Evolutionary conservation across 1,284 basidiomycete species (phyloP), one percentile per base, ranked within the genome.

Genomic region (Cutaneotrichosporon spelunceum): DNA sequence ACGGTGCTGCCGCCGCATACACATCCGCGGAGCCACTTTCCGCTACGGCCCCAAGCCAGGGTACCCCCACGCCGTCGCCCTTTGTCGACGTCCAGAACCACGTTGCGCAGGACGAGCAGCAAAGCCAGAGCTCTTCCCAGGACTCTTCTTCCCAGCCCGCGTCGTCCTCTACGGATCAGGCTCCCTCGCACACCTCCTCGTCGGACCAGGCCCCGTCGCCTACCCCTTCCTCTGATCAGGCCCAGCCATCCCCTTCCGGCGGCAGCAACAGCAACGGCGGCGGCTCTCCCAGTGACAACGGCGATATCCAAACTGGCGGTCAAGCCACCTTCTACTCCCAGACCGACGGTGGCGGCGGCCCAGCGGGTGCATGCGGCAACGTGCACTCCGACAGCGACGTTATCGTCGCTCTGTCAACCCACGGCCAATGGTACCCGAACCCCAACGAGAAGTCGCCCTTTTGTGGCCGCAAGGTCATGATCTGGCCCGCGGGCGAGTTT

Each of bases 251-350:
- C 36, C 29, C 27, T 19, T 14, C 24, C 48, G 13, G 34, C 36
- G 53, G 39, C 57, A n/a, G 45, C 39, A 27, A 27, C 39, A 21
- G 16, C 42, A 14, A 47, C 42, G 23, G 14, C 54, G 21, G 21
- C 36, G 7, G n/a, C 13, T 26, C 34, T 13, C 29, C n/a, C 56
- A 9, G 21, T 21, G 23, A 6, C 53, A 34, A 16, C 29, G 56
- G 29, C 44, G 30, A 55, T 6, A 11, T 48, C 52, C 8, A 47
- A 23, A 26, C 26, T 45, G 10, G 68, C 61, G 73, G 71, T 59
- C 67, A 57, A 67, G 89, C 85, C 27, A 91, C 89, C 26, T 91
- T 78, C 80, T 90, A 83, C 82, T 83, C 81, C 75, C 90, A 92
- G 81, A n/a, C 14, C 16, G 48, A 30, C 48, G 27, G 42, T 44